A percentile compares a stretch with the other conserved stretches of the same genome.
These are phyloP conservation scores for Quercus lobata DNA, from an alignment of 331 rosid genomes.

Conservation along the genomic window DNA sequence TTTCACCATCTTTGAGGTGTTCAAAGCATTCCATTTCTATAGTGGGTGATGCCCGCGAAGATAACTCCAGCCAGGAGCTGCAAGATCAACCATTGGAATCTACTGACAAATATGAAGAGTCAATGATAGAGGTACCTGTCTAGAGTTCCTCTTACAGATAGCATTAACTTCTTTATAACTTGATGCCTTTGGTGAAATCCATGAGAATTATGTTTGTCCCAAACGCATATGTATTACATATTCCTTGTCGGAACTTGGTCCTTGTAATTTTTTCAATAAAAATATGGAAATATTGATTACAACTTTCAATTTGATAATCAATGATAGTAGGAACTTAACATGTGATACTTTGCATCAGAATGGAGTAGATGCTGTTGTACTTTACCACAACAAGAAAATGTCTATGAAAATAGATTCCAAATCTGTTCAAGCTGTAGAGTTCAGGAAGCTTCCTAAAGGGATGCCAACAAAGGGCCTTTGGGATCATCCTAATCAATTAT, in stretches of 20 bases:
- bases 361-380: slow-evolving; percentile 29
- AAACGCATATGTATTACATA: not conserved
- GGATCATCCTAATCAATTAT: slow-evolving; percentile 63
- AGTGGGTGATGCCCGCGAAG: slow-evolving; percentile 13
- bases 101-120: slow-evolving; percentile 20
- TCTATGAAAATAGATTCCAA: slow-evolving; percentile 21
- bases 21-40: slow-evolving; percentile 26
- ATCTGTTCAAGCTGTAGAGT: slow-evolving; percentile 30
- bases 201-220: not conserved
- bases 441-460: slow-evolving; percentile 37
- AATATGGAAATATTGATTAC: not conserved
- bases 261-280: not conserved
- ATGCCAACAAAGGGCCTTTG: slow-evolving; percentile 47
- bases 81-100: slow-evolving; percentile 26
- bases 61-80: slow-evolving; percentile 18
- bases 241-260: not conserved
- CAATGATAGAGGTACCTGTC: slow-evolving; percentile 35
- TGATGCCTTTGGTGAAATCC: not conserved
- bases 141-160: not conserved
- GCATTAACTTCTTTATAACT: not conserved
- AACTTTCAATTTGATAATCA: not conserved
- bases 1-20: slow-evolving; percentile 30
- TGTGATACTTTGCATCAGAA: slow-evolving; percentile 31
- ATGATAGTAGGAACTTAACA: not conserved
- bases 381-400: slow-evolving; percentile 17